Evolutionary conservation across 2,329 filamentous ascomycete species (phyloP).

Genomic region (Aspergillus novoparasiticus): DNA sequence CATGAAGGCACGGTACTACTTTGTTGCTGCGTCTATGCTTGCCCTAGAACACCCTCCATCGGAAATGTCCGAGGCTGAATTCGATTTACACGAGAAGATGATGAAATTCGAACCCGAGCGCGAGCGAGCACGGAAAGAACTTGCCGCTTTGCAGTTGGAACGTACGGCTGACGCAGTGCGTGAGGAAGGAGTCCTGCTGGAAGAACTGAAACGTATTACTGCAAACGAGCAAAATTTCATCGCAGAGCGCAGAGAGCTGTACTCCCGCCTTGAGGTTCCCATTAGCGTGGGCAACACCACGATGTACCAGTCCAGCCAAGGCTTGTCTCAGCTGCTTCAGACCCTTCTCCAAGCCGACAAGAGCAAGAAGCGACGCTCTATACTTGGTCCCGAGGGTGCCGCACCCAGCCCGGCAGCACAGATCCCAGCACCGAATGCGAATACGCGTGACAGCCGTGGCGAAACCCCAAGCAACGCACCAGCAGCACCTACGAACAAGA

Average conservation of each 20-base stretch:
- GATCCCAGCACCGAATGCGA: constrained; percentile 44
- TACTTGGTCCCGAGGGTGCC: constrained; percentile 62
- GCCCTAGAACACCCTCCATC: constrained; percentile 76
- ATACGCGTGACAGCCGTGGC: constrained; percentile 39
- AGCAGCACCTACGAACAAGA: constrained; percentile 32
- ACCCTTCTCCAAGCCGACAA: constrained; percentile 83
- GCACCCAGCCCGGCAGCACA: constrained; percentile 56
- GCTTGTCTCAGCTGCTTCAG: constrained; percentile 77
- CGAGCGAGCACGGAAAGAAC: constrained; percentile 79
- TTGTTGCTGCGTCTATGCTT: constrained; percentile 80
- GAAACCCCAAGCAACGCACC: constrained; percentile 36
- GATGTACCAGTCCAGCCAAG: constrained; percentile 78
- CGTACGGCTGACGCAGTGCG: constrained; percentile 84
- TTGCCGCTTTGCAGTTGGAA: constrained; percentile 76
- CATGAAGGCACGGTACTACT: constrained; percentile 88
- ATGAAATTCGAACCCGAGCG: constrained; percentile 79
- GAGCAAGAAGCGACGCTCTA: constrained; percentile 80
- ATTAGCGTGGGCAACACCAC: constrained; percentile 68
- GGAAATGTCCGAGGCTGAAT: constrained; percentile 86
- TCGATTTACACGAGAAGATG: constrained; percentile 80
- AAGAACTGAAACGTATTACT: constrained; percentile 90
- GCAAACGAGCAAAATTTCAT: constrained; percentile 83
- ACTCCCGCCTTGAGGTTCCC: constrained; percentile 83
- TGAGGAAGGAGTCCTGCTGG: constrained; percentile 85
- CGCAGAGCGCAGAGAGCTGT: constrained; percentile 83